A percentile compares a stretch with the other conserved stretches of the same genome.
Evolutionary conservation across 1,139 yeast species (phyloP).

Genomic region (Hyphopichia fennica): DNA sequence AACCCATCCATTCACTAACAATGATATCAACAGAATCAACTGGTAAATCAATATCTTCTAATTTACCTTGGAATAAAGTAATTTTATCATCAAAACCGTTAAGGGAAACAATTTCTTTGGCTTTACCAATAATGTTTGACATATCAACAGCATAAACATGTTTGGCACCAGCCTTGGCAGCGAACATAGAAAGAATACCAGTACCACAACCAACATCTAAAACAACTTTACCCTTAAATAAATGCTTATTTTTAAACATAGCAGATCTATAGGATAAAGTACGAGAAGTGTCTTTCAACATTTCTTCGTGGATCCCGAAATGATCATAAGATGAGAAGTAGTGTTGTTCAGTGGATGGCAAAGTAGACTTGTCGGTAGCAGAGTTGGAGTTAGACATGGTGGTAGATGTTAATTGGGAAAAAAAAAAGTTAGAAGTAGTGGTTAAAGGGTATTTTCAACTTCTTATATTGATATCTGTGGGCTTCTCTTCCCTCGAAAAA

Average conservation of each 20-base stretch:
- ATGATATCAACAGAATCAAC: constrained; percentile 83
- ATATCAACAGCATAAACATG: constrained; percentile 97
- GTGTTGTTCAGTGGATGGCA: constrained; percentile 78
- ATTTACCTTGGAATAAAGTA: constrained; percentile 86
- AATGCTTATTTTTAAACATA: constrained; percentile 83
- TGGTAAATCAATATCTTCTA: constrained; percentile 91
- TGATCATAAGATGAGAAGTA: constrained; percentile 95
- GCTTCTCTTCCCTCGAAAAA: not conserved
- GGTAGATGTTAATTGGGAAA: not conserved
- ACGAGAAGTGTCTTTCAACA: constrained; percentile 94
- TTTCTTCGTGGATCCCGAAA: constrained; percentile 97
- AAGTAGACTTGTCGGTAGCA: constrained; percentile 53
- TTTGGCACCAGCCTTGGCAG: constrained; percentile 97
- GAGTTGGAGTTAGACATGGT: constrained; percentile 13
- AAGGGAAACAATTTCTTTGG: constrained; percentile 75
- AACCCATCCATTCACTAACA: constrained; percentile 99
- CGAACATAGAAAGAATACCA: constrained; percentile 96
- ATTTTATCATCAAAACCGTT: constrained; percentile 89
- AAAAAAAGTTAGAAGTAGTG: not conserved
- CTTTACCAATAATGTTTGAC: constrained; percentile 96
- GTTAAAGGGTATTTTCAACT: too few relatives aligned
- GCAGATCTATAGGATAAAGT: constrained; percentile 92
- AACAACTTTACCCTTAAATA: constrained; percentile 93
- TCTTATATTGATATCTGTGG: not conserved
- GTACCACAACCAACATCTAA: constrained; percentile 99